Percentiles rank a stretch among this genome's conserved stretches.
phyloP scores from a whole-genome alignment of 2,329 filamentous ascomycete genomes.

The Colletotrichum brevisporum region DNA sequence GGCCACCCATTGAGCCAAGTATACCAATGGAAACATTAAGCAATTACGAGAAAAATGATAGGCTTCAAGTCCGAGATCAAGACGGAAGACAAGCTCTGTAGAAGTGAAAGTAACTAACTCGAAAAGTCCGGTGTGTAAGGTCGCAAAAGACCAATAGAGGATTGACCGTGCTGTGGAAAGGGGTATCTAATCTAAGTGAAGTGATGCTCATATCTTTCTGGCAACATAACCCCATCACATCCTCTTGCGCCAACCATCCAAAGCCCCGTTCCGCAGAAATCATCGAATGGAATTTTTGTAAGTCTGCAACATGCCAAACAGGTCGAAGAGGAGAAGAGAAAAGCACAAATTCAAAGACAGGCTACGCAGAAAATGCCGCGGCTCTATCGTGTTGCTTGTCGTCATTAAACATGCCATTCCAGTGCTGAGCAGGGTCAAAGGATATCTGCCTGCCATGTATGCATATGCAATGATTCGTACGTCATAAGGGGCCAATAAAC shows the following conservation, averaged over 20 bases:
- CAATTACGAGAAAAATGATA: background rate
- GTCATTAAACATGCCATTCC: conserved; percentile 2
- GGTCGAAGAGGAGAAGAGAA: background rate
- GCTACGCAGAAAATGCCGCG: background rate
- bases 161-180: conserved; percentile 41
- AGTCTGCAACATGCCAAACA: background rate
- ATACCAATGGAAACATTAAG: background rate
- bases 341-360: background rate
- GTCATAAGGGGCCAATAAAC: conserved; percentile 15
- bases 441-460: background rate
- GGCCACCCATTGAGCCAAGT: conserved; percentile 49
- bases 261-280: background rate
- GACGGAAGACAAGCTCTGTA: conserved; percentile 8
- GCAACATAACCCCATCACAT: background rate
- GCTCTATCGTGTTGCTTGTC: background rate
- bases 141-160: conserved; percentile 29
- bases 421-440: background rate
- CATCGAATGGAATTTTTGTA: too few relatives aligned
- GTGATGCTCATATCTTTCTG: conserved; percentile 41
- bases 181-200: conserved; percentile 60
- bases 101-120: conserved; percentile 18
- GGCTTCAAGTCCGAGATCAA: background rate
- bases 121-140: conserved; percentile 12
- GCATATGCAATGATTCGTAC: conserved; percentile 15
- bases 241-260: background rate